Percentiles rank a stretch among this genome's conserved stretches.
Evolutionary conservation across 202 grass and related monocot genomes (phyloP).

Genomic region (Setaria viridis): DNA sequence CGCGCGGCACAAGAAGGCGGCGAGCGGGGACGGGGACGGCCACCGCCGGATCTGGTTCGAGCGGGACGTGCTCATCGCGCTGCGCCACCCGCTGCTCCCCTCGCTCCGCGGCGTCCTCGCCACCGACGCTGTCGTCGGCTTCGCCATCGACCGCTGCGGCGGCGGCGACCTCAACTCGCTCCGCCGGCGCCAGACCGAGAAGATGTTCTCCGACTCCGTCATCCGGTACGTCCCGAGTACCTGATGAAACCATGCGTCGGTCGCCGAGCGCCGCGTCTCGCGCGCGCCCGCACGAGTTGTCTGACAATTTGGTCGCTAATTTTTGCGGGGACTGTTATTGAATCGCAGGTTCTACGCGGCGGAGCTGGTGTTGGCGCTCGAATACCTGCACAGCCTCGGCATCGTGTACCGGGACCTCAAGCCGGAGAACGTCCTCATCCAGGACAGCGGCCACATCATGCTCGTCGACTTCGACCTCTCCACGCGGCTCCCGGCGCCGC

Average conservation of each 20-base stretch:
- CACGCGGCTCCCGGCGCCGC: slow-evolving; percentile 67
- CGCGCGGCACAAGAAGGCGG: slow-evolving; percentile 62
- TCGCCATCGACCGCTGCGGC: slow-evolving; percentile 86
- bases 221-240: slow-evolving; percentile 46
- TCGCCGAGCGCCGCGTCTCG: background rate
- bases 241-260: background rate
- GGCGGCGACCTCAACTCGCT: slow-evolving; percentile 91
- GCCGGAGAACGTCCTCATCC: slow-evolving; percentile 91
- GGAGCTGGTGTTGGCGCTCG: slow-evolving; percentile 86
- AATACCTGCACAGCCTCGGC: slow-evolving; percentile 90
- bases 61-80: slow-evolving; percentile 74
- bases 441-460: slow-evolving; percentile 95
- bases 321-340: no score
- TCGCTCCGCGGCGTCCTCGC: slow-evolving; percentile 84
- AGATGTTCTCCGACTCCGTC: slow-evolving; percentile 98
- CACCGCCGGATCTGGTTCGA: slow-evolving; percentile 98
- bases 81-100: slow-evolving; percentile 82
- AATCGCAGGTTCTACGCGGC: slow-evolving; percentile 81
- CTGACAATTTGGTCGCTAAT: background rate
- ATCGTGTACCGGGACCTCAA: slow-evolving; percentile 98
- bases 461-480: slow-evolving; percentile 99
- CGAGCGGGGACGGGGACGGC: slow-evolving; percentile 45
- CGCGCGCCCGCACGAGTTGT: background rate
- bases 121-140: slow-evolving; percentile 84
- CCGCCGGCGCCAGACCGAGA: slow-evolving; percentile 82